These are phyloP conservation scores for Emericellopsis cladophorae DNA, from an alignment of 2,329 filamentous ascomycete species.

Conservation along the genomic window DNA sequence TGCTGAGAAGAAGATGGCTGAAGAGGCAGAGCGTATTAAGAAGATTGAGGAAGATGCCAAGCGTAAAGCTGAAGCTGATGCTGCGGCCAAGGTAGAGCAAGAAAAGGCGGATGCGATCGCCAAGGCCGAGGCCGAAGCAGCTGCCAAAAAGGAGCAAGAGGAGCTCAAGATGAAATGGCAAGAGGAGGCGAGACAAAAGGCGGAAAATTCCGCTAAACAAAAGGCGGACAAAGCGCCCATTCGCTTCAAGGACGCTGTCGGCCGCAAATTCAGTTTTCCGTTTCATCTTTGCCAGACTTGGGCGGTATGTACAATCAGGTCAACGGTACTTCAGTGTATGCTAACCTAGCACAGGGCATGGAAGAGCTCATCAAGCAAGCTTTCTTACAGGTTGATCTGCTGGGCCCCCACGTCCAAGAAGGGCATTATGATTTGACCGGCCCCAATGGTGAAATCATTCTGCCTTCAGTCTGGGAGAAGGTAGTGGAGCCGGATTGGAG, in stretches of 20 bases:
- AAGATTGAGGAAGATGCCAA: slow-evolving; percentile 24
- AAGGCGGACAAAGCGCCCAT: slow-evolving; percentile 55
- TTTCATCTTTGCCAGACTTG: slow-evolving; percentile 77
- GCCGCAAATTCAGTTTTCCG: slow-evolving; percentile 85
- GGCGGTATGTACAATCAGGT: slow-evolving; percentile 46
- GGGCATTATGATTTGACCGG: slow-evolving; percentile 73
- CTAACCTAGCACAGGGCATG: slow-evolving; percentile 50
- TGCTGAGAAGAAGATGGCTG: slow-evolving; percentile 26
- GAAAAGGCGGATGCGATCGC: slow-evolving; percentile 10
- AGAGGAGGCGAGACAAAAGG: slow-evolving; percentile 24
- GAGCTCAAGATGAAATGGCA: slow-evolving; percentile 28
- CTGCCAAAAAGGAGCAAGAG: slow-evolving; percentile 26
- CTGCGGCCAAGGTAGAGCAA: slow-evolving; percentile 18
- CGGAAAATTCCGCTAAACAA: slow-evolving; percentile 34
- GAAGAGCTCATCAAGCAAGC: slow-evolving; percentile 77
- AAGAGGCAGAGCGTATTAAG: slow-evolving; percentile 26
- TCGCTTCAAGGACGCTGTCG: slow-evolving; percentile 83
- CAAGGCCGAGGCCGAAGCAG: slow-evolving; percentile 22
- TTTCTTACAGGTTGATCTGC: slow-evolving; percentile 64
- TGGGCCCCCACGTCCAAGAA: slow-evolving; percentile 63
- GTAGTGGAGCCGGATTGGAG: slow-evolving; percentile 60
- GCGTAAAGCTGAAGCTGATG: slow-evolving; percentile 22
- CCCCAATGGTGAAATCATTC: slow-evolving; percentile 70
- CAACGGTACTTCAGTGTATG: background rate
- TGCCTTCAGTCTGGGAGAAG: slow-evolving; percentile 67